phyloP scores from a whole-genome alignment of 306 rosid species.

The Cyclanthera cordifolia region DNA sequence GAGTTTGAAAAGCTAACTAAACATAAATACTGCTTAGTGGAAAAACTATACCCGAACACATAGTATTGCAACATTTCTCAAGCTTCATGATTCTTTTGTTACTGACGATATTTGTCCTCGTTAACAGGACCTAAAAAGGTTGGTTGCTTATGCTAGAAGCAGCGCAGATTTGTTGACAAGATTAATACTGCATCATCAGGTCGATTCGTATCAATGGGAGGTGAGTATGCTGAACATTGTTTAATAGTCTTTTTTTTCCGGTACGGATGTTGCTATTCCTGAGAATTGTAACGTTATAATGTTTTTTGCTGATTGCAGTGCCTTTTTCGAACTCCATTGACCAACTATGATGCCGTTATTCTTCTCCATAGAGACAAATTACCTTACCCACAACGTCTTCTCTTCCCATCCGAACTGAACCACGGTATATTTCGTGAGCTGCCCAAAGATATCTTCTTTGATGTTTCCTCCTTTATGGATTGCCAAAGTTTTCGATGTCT shows the following conservation, averaged over 20 bases:
- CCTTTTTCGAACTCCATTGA: constrained; percentile 83
- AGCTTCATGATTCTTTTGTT: constrained; percentile 9
- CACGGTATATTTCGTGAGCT: constrained; percentile 33
- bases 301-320: constrained; percentile 39
- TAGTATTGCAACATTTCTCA: neutral
- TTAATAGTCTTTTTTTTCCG: neutral
- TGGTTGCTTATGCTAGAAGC: constrained; percentile 83
- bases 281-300: neutral
- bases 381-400: constrained; percentile 77
- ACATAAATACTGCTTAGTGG: neutral
- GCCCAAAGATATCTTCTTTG: neutral
- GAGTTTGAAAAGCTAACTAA: neutral
- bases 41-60: neutral
- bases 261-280: neutral
- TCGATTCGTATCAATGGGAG: constrained; percentile 70
- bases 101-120: constrained; percentile 11
- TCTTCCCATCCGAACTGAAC: constrained; percentile 64
- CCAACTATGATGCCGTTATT: constrained; percentile 71
- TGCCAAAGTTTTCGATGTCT: constrained; percentile 8
- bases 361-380: constrained; percentile 78
- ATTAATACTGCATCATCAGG: constrained; percentile 47
- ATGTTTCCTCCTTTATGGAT: neutral
- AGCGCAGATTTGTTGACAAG: constrained; percentile 62
- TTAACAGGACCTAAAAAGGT: constrained; percentile 65
- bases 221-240: constrained; percentile 22